Base-by-base conservation (phyloP, 2,329 filamentous ascomycete genomes). In the Paradendryphiella salina region DNA sequence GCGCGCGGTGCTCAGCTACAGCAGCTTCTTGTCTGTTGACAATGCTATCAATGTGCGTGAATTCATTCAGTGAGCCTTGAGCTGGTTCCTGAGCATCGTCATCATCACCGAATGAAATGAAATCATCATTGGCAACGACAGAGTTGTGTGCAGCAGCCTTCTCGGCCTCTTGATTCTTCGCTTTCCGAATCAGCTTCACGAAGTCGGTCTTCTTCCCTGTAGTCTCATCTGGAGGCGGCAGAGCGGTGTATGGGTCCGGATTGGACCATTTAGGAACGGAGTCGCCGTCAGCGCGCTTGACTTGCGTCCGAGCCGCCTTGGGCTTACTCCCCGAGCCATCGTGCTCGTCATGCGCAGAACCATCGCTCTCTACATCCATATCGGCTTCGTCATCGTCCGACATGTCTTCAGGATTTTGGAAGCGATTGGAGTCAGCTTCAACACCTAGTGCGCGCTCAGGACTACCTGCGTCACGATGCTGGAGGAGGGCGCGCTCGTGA, bases 151-250 rank as follows among this genome's bases (percentile, higher is more conserved):
- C 79, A 38, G 85, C 81, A 1, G 81, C 78, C 17, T 84, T 79
- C 1, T 80, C 75, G 9, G 78, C 75, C 0, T 78, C 72, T 23
- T 81, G 78, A 31, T 86, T 83, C 39, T 92, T 89, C 2, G 92
- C 90, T 69, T 96, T 96, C 61, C 92, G 86, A 61, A 97, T 96
- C 54, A 96, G 75, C 65, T 95, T 89, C 29, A 97, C 89, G 32
- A 96, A 87, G 60, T 96, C 91, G 60, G 85, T 86, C 73, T 87
- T 90, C 74, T 94, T 95, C 15, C 82, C 81, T 32, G 83, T 80
- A 4, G 61, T 54, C 46, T 91, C 87, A 58, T 92, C 88, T 0
- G 86, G 83, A 5, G 90, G 91, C 7, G 93, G 93, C 8, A 96
- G 78, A 2, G 85, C 88, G 5, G 90, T 96, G 73, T 97, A 96